phyloP scores from a whole-genome alignment of 306 rosid genomes.

The Quercus cerris region DNA sequence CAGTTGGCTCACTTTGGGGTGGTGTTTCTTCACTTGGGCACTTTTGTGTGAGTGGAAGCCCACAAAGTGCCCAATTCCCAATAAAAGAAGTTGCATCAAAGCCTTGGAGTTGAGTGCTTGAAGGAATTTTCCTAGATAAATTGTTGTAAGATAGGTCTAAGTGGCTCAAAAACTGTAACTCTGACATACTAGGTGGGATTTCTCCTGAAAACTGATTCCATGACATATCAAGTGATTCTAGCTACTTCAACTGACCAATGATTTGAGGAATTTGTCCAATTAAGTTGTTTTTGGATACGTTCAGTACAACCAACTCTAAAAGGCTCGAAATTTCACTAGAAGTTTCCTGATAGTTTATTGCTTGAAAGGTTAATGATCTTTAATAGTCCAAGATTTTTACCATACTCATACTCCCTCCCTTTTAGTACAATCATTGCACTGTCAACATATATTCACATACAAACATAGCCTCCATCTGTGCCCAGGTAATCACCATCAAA shows the following conservation, averaged over 20 bases:
- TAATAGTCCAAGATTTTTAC: not conserved
- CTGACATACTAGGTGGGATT: not conserved
- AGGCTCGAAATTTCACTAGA: too few species aligned
- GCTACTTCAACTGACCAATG: not conserved
- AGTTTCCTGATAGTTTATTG: not conserved
- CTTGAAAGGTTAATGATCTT: not conserved
- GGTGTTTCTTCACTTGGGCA: not conserved
- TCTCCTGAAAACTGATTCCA: not conserved
- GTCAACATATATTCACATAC: not conserved
- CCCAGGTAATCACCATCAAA: too few species aligned
- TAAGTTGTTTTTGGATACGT: too few species aligned
- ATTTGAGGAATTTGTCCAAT: not conserved
- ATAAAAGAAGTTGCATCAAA: not conserved
- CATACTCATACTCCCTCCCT: not conserved
- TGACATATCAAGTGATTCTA: not conserved
- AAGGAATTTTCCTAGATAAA: too few species aligned
- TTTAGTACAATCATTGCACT: not conserved
- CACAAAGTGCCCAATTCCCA: constrained; percentile 1
- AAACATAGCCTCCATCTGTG: too few species aligned
- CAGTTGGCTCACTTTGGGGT: too few species aligned
- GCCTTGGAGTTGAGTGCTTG: not conserved
- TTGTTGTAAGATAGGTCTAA: too few species aligned
- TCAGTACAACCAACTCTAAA: too few species aligned
- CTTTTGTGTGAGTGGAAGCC: not conserved
- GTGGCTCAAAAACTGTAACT: too few species aligned